A percentile compares a stretch with the other conserved stretches of the same genome.
Conservation (phyloP, 1,284 basidiomycete genomes). For the Austropuccinia psidii region DNA sequence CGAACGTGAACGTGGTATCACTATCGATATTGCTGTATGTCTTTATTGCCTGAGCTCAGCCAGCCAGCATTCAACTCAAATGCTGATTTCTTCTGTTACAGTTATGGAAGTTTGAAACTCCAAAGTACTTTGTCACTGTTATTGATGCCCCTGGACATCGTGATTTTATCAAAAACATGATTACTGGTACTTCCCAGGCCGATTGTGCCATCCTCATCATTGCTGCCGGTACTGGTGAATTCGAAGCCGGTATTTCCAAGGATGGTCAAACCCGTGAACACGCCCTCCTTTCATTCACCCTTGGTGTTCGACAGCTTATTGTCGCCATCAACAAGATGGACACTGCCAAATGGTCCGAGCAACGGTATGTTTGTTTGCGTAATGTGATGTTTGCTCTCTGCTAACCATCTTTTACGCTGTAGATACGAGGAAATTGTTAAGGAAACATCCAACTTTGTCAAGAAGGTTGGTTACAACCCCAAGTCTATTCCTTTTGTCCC, state of each 20-base stretch:
- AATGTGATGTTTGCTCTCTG: constrained; percentile 49
- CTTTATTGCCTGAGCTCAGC: background rate
- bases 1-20: constrained; percentile 99
- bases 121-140: constrained; percentile 57
- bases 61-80: background rate
- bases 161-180: constrained; percentile 99
- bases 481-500: constrained; percentile 97
- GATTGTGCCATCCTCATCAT: constrained; percentile 99
- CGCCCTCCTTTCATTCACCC: constrained; percentile 98
- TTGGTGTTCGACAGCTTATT: constrained; percentile 99
- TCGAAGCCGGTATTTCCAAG: constrained; percentile 99
- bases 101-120: constrained; percentile 89
- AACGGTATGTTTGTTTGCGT: background rate
- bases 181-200: constrained; percentile 99
- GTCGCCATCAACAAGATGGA: constrained; percentile 99
- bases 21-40: constrained; percentile 83
- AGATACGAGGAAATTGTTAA: constrained; percentile 99
- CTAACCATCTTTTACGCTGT: constrained; percentile 46
- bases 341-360: constrained; percentile 63
- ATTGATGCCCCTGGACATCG: constrained; percentile 99
- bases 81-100: constrained; percentile 2
- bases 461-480: constrained; percentile 99
- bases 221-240: constrained; percentile 97
- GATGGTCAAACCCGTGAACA: constrained; percentile 99
- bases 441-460: constrained; percentile 98